Percentiles rank a stretch among this genome's conserved stretches.
phyloP scores from a whole-genome alignment of 2,329 filamentous ascomycete genomes.

The Cladosporium austrohemisphaericum region DNA sequence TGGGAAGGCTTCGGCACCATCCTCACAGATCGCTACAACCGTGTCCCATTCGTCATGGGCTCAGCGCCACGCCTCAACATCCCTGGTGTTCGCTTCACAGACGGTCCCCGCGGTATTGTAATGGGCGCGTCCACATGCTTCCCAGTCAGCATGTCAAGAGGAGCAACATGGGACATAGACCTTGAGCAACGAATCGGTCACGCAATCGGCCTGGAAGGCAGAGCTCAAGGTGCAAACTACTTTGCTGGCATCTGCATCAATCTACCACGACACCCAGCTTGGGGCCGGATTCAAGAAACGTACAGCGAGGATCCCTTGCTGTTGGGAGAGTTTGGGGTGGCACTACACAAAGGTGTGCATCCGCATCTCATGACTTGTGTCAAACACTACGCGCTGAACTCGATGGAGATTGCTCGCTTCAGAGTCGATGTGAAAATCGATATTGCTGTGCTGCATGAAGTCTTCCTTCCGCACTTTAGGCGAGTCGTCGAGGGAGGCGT shows the following conservation, averaged over 20 bases:
- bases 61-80: slow-evolving; percentile 10
- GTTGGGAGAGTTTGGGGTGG: slow-evolving; percentile 26
- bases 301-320: slow-evolving; percentile 26
- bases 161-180: slow-evolving; percentile 27
- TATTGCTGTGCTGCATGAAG: slow-evolving; percentile 27
- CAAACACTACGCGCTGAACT: slow-evolving; percentile 32
- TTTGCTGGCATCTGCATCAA: slow-evolving; percentile 30
- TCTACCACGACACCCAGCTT: slow-evolving; percentile 26
- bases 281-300: slow-evolving; percentile 27
- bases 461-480: slow-evolving; percentile 25
- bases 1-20: slow-evolving; percentile 17
- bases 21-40: slow-evolving; percentile 16
- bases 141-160: slow-evolving; percentile 24
- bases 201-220: slow-evolving; percentile 28
- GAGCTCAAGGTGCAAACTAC: slow-evolving; percentile 29
- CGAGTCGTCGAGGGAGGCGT: slow-evolving; percentile 17
- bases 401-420: slow-evolving; percentile 32
- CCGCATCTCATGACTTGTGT: slow-evolving; percentile 30
- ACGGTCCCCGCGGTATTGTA: slow-evolving; percentile 27
- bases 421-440: slow-evolving; percentile 27
- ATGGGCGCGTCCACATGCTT: slow-evolving; percentile 19
- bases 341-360: slow-evolving; percentile 23
- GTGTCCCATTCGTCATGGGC: slow-evolving; percentile 14
- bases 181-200: slow-evolving; percentile 26
- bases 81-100: slow-evolving; percentile 24